phyloP scores from a whole-genome alignment of 441 rosid genomes.

The Metrosideros polymorpha region DNA sequence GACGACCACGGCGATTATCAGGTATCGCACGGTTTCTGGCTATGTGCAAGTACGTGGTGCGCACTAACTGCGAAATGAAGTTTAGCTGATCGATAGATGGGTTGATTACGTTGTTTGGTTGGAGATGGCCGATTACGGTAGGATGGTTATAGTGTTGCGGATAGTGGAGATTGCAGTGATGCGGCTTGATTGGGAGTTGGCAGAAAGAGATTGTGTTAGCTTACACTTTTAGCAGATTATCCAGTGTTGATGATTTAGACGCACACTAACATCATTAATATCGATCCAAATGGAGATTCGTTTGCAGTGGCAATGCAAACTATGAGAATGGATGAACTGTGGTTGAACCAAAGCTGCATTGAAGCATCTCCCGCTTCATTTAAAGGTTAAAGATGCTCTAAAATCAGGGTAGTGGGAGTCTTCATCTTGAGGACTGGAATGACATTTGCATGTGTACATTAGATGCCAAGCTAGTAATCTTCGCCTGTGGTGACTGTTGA shows the following conservation, averaged over 20 bases:
- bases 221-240: background rate
- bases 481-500: background rate
- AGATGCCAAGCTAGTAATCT: background rate
- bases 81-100: background rate
- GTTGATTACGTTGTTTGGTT: background rate
- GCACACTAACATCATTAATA: background rate
- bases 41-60: background rate
- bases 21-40: conserved; percentile 19
- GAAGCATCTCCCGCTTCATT: background rate
- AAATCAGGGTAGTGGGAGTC: background rate
- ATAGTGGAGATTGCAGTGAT: background rate
- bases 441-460: background rate
- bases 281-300: background rate
- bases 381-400: background rate
- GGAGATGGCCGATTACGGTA: background rate
- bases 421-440: background rate
- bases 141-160: background rate
- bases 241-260: background rate
- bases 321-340: too few relatives aligned
- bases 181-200: background rate
- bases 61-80: background rate
- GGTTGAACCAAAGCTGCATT: too few relatives aligned
- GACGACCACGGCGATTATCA: conserved; percentile 32
- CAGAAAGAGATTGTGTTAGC: background rate
- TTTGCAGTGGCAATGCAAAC: background rate